Percentiles rank a stretch among this genome's conserved stretches.
phyloP scores from a whole-genome alignment of 106 monocot species.

The Alisma plantagoaquatica region DNA sequence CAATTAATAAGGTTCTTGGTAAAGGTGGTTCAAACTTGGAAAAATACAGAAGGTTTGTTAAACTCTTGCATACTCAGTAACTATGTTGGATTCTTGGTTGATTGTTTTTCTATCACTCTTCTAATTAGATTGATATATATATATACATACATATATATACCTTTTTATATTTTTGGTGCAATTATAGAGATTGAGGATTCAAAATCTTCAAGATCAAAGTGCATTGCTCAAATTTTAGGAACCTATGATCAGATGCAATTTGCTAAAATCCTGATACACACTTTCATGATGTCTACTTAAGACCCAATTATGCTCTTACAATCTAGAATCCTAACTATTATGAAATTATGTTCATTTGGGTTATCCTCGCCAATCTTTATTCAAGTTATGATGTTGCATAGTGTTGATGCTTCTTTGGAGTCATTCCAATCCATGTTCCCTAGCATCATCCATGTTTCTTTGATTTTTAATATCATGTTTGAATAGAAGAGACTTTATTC shows the following conservation, averaged over 20 bases:
- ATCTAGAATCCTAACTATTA: neutral
- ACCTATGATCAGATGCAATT: slow-evolving; percentile 71
- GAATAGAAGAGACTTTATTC: too few species aligned
- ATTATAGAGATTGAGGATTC: slow-evolving; percentile 81
- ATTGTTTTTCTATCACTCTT: neutral
- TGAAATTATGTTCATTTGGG: neutral
- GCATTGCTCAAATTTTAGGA: slow-evolving; percentile 79
- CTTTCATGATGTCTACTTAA: slow-evolving; percentile 89
- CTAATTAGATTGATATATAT: neutral
- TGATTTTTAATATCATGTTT: neutral
- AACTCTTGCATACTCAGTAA: neutral
- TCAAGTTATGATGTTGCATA: too few species aligned
- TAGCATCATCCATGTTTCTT: neutral
- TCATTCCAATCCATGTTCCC: neutral
- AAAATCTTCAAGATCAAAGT: slow-evolving; percentile 56
- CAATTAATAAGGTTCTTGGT: slow-evolving; percentile 75
- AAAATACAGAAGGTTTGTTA: slow-evolving; percentile 84
- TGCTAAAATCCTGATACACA: slow-evolving; percentile 90
- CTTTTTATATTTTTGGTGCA: slow-evolving; percentile 87
- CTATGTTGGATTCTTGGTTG: neutral
- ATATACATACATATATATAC: too few species aligned
- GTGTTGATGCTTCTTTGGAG: too few species aligned
- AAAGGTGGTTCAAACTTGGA: slow-evolving; percentile 77
- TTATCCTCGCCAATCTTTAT: neutral
- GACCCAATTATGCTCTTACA: neutral